A percentile compares a stretch with the other conserved stretches of the same genome.
phyloP scores from a whole-genome alignment of 163 green algal species.

The Scenedesmus sp. region DNA sequence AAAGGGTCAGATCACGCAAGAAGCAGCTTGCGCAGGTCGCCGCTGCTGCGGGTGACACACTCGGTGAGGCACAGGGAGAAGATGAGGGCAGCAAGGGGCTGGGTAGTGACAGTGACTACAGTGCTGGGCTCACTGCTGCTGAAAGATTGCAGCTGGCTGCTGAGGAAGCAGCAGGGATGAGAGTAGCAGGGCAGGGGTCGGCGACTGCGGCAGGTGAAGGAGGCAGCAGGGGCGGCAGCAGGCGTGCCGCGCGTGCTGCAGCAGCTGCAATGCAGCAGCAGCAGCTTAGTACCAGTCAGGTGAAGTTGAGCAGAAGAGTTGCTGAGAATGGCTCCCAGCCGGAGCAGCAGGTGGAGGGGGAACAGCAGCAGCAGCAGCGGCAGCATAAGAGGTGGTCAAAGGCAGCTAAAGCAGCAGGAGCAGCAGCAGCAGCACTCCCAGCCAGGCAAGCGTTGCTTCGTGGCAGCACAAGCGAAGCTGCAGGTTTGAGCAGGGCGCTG shows the following conservation, averaged over 20 bases:
- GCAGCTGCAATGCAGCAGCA: background rate
- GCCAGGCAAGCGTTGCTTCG: background rate
- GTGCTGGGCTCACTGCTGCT: slow-evolving; percentile 17
- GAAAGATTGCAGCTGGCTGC: slow-evolving; percentile 32
- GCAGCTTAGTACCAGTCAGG: background rate
- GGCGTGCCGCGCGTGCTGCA: slow-evolving; percentile 19
- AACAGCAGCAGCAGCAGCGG: background rate
- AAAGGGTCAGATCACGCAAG: background rate
- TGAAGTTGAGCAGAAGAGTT: no score
- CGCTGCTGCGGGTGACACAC: background rate
- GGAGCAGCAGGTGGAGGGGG: background rate
- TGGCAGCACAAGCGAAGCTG: background rate
- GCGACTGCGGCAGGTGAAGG: background rate
- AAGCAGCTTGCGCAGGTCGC: background rate
- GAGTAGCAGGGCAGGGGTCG: background rate
- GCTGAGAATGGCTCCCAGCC: no score
- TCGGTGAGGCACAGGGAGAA: background rate
- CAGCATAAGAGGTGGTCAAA: background rate
- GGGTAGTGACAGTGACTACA: background rate
- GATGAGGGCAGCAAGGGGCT: background rate
- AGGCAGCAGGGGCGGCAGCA: background rate
- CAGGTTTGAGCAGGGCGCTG: background rate
- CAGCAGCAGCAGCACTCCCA: background rate
- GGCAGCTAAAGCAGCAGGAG: background rate
- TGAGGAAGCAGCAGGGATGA: background rate